A percentile compares a stretch with the other conserved stretches of the same genome.
Evolutionary conservation across 1,284 basidiomycete species (phyloP).

Genomic region (Moesziomyces antarcticus): DNA sequence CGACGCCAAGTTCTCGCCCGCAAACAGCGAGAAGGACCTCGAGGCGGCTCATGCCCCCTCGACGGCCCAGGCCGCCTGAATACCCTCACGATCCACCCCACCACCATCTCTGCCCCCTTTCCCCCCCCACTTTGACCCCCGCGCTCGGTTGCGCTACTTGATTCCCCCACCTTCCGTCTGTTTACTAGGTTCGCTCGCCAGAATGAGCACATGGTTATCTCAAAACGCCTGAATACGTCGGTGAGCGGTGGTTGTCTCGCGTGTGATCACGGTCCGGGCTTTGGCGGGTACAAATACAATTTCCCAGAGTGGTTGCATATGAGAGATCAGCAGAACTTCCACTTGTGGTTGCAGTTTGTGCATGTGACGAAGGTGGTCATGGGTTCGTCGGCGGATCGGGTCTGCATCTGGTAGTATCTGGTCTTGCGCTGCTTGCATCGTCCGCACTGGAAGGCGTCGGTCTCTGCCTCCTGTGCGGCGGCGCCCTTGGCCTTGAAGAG

Average conservation of each 20-base stretch:
- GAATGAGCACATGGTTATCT: background rate
- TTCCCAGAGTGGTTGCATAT: no score
- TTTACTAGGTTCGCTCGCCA: background rate
- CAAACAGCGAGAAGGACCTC: slow-evolving; percentile 40
- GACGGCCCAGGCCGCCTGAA: background rate
- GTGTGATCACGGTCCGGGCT: no score
- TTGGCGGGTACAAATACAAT: slow-evolving; percentile 12
- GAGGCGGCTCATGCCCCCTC: slow-evolving; percentile 13
- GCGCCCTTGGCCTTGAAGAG: slow-evolving; percentile 91
- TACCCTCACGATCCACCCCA: background rate
- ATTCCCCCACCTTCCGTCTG: background rate
- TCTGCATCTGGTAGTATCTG: slow-evolving; percentile 67
- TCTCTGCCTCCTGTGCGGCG: slow-evolving; percentile 84
- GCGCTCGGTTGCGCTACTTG: no score
- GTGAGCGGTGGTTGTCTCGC: no score
- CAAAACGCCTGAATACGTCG: no score
- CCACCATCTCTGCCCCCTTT: slow-evolving; percentile 2
- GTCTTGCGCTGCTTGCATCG: slow-evolving; percentile 74
- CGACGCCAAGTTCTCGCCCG: slow-evolving; percentile 28
- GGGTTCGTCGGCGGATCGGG: slow-evolving; percentile 65
- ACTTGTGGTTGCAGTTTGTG: slow-evolving; percentile 64
- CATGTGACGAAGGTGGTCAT: slow-evolving; percentile 67
- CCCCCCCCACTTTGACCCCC: no score
- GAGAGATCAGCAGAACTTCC: slow-evolving; percentile 60
- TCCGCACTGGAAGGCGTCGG: slow-evolving; percentile 96